Conservation (phyloP, 179 eudicot species). For the Silene coronaria region DNA sequence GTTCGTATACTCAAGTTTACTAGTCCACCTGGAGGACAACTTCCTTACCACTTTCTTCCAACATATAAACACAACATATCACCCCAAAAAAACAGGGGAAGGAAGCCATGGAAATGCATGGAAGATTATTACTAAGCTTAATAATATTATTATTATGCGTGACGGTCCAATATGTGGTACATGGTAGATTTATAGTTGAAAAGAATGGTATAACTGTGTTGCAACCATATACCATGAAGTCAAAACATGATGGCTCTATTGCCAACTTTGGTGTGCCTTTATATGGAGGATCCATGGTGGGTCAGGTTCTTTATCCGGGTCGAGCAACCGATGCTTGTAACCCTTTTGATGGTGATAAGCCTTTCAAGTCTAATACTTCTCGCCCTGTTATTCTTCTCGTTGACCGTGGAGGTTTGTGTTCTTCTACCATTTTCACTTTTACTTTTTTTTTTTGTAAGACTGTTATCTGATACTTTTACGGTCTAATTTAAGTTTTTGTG, state of each 20-base stretch:
- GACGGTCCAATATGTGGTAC: background rate
- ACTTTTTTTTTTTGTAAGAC: no score
- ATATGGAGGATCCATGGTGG: constrained; percentile 92
- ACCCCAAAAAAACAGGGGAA: constrained; percentile 6
- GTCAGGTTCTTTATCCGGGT: constrained; percentile 55
- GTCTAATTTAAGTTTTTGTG: no score
- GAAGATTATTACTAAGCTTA: background rate
- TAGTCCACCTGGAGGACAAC: background rate
- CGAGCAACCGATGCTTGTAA: constrained; percentile 51
- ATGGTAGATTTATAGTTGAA: constrained; percentile 64
- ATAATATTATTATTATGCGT: background rate
- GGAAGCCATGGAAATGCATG: background rate
- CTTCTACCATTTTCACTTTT: background rate
- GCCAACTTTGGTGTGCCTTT: constrained; percentile 94
- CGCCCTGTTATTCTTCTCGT: constrained; percentile 69
- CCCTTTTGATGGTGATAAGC: constrained; percentile 52
- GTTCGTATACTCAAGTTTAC: background rate
- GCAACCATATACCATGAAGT: constrained; percentile 66
- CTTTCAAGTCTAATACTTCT: constrained; percentile 22
- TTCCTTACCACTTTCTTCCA: constrained; percentile 3
- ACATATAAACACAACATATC: background rate
- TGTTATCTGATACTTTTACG: no score
- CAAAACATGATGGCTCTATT: constrained; percentile 70
- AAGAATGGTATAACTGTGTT: constrained; percentile 76
- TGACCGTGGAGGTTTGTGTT: constrained; percentile 72